A percentile compares a stretch with the other conserved stretches of the same genome.
phyloP scores from a whole-genome alignment of 768 basidiomycete genomes.

The Pleurotus pulmonarius region DNA sequence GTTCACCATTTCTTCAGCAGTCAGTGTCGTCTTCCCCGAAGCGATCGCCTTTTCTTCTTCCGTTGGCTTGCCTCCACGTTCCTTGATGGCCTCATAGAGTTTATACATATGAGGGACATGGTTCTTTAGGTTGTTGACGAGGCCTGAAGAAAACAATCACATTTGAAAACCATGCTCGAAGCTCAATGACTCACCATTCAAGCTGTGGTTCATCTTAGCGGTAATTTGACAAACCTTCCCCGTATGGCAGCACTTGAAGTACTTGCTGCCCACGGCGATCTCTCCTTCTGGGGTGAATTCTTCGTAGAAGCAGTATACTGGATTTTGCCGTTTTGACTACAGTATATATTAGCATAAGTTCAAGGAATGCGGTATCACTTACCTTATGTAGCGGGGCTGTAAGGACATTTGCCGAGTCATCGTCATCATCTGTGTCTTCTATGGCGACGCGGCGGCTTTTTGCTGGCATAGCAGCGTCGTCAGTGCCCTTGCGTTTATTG shows the following conservation, averaged over 20 bases:
- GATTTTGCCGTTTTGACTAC: slow-evolving; percentile 2
- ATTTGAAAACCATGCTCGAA: too few species aligned
- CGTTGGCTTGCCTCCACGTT: not conserved
- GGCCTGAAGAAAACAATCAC: not conserved
- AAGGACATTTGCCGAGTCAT: too few species aligned
- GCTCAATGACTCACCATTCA: slow-evolving; percentile 10
- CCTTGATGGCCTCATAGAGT: not conserved
- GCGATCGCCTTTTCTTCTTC: not conserved
- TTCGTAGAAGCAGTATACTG: slow-evolving; percentile 15
- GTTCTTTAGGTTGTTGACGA: not conserved
- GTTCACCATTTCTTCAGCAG: not conserved
- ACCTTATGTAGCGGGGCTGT: too few species aligned
- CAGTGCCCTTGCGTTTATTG: not conserved
- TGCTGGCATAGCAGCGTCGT: not conserved
- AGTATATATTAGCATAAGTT: too few species aligned
- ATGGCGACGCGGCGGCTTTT: not conserved
- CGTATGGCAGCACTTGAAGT: slow-evolving; percentile 19
- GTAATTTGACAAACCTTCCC: slow-evolving; percentile 15
- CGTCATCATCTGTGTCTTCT: not conserved
- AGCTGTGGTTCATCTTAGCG: slow-evolving; percentile 14
- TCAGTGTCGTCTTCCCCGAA: not conserved
- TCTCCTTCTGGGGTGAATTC: not conserved
- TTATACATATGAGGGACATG: not conserved
- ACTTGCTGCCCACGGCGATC: not conserved
- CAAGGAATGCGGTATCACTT: too few species aligned